Evolutionary conservation across 2,329 filamentous ascomycete species (phyloP).

Genomic region (Lecanicillium sp.): DNA sequence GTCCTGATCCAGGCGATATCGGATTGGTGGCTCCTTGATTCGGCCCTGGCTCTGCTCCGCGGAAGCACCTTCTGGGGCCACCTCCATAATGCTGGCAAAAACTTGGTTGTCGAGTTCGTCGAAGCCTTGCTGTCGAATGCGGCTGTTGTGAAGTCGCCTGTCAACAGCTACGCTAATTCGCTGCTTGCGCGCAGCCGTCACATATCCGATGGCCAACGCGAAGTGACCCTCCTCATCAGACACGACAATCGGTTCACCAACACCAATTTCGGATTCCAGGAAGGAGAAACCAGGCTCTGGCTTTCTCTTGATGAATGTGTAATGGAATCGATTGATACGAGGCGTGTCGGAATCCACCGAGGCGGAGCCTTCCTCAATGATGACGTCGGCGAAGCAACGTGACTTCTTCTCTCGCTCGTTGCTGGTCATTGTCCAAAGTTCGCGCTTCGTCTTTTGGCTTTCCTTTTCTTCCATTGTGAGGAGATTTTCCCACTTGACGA

Average conservation of each 20-base stretch:
- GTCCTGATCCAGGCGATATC: constrained; percentile 90
- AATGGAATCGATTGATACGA: constrained; percentile 88
- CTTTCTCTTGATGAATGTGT: constrained; percentile 72
- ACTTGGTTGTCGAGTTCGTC: constrained; percentile 71
- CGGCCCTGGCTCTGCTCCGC: constrained; percentile 46
- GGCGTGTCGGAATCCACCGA: constrained; percentile 62
- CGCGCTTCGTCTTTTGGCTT: constrained; percentile 76
- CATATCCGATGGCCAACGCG: constrained; percentile 86
- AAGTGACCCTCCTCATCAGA: constrained; percentile 95
- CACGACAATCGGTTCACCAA: constrained; percentile 91
- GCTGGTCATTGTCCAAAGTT: constrained; percentile 95
- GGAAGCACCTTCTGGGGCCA: constrained; percentile 49
- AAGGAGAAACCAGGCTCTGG: constrained; percentile 67
- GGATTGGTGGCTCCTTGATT: constrained; percentile 48
- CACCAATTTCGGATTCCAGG: constrained; percentile 77
- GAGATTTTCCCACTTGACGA: constrained; percentile 89
- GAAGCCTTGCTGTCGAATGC: constrained; percentile 70
- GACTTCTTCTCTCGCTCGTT: constrained; percentile 80
- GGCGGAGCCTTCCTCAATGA: constrained; percentile 72
- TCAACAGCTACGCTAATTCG: constrained; percentile 87
- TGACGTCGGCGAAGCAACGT: constrained; percentile 81
- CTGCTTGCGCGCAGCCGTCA: constrained; percentile 67
- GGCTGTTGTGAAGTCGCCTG: constrained; percentile 78
- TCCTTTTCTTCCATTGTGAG: constrained; percentile 93
- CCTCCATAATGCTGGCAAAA: constrained; percentile 89